A percentile compares a stretch with the other conserved stretches of the same genome.
These are phyloP conservation scores for Psidium guajava DNA, from an alignment of 345 rosid species.

Conservation along the genomic window DNA sequence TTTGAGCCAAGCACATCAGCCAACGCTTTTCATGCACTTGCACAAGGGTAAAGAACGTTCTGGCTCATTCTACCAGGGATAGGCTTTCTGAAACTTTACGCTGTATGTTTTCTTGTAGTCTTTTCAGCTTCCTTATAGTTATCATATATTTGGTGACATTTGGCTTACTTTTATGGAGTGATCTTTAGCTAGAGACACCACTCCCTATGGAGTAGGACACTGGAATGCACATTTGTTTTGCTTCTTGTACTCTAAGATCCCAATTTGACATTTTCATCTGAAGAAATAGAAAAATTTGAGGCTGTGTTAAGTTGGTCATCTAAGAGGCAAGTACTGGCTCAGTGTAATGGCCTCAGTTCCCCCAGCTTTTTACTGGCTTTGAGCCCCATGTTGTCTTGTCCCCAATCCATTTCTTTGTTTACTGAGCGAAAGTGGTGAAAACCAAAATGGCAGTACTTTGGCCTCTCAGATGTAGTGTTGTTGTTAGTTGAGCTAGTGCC, in stretches of 20 bases:
- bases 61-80: neutral
- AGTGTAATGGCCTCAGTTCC: neutral
- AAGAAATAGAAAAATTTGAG: neutral
- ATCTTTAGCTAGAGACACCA: neutral
- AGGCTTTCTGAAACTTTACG: neutral
- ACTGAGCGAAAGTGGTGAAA: neutral
- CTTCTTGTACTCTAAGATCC: neutral
- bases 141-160: neutral
- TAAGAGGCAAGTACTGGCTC: neutral
- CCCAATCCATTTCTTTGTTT: neutral
- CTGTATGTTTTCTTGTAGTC: neutral
- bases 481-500: neutral
- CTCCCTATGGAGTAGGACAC: neutral
- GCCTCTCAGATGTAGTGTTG: neutral
- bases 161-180: neutral
- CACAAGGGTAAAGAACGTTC: neutral
- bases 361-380: neutral
- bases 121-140: neutral
- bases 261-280: neutral
- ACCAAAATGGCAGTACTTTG: neutral
- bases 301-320: neutral
- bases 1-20: neutral
- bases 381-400: neutral
- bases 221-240: neutral
- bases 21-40: neutral